phyloP scores from a whole-genome alignment of 225 moss, liverwort and hornwort genomes.

The Lunularia cruciata region DNA sequence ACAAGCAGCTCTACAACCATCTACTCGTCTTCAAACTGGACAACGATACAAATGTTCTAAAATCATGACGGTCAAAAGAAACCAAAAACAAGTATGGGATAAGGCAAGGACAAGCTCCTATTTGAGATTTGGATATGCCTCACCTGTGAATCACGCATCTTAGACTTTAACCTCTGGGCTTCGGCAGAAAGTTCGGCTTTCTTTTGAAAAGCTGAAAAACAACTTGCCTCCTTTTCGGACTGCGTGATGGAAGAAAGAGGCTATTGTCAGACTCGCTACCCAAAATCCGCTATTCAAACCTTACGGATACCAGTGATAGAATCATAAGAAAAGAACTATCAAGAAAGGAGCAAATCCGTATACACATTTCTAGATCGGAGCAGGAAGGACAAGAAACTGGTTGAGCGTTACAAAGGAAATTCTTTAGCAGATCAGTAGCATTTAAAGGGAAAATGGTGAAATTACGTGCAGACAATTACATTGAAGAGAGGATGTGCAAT shows the following conservation, averaged over 20 bases:
- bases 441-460: too few relatives aligned
- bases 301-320: too few relatives aligned
- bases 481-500: constrained; percentile 80
- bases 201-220: constrained; percentile 68
- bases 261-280: too few relatives aligned
- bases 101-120: too few relatives aligned
- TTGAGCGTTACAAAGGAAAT: too few relatives aligned
- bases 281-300: not conserved
- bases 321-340: too few relatives aligned
- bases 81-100: not conserved
- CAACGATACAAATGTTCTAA: not conserved
- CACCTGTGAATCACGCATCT: constrained; percentile 92
- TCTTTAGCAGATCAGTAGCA: too few relatives aligned
- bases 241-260: not conserved
- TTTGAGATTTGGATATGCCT: not conserved
- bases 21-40: not conserved
- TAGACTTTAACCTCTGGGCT: constrained; percentile 69
- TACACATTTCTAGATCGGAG: not conserved
- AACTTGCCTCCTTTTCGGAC: constrained; percentile 64
- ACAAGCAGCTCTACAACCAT: not conserved
- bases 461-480: constrained; percentile 38
- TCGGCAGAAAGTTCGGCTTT: constrained; percentile 87
- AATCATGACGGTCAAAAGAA: not conserved
- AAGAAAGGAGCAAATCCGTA: not conserved
- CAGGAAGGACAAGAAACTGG: too few relatives aligned